A percentile compares a stretch with the other conserved stretches of the same genome.
Evolutionary conservation across 352 stramenopile genomes (phyloP).

Genomic region (Elongisporangium senticosum): DNA sequence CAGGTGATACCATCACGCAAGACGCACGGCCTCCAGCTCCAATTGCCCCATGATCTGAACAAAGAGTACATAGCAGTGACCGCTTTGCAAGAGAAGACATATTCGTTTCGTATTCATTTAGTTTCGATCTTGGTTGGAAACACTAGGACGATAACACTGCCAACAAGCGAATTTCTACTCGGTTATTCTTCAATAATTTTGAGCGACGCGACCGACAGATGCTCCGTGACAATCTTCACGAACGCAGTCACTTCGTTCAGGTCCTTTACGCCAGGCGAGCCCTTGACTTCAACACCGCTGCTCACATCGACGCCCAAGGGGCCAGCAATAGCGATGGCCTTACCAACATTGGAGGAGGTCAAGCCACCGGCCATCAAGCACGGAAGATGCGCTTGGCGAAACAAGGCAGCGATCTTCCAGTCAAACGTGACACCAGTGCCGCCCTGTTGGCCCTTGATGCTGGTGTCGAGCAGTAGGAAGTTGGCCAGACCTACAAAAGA

Average conservation of each 20-base stretch:
- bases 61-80: neutral
- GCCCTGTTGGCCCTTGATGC: slow-evolving; percentile 89
- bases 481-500: slow-evolving; percentile 49
- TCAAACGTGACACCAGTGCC: slow-evolving; percentile 96
- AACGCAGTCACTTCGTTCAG: slow-evolving; percentile 49
- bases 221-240: slow-evolving; percentile 59
- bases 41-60: neutral
- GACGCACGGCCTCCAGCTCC: neutral
- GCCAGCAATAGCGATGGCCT: slow-evolving; percentile 73
- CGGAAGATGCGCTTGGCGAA: slow-evolving; percentile 88
- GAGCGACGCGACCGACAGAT: slow-evolving; percentile 41
- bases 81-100: neutral
- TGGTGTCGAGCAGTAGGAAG: slow-evolving; percentile 95
- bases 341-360: slow-evolving; percentile 90
- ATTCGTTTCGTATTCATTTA: neutral
- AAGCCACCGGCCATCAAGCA: slow-evolving; percentile 97
- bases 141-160: neutral
- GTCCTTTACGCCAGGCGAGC: slow-evolving; percentile 61
- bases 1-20: neutral
- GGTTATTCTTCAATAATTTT: slow-evolving; percentile 64
- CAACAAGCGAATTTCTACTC: slow-evolving; percentile 12
- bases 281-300: slow-evolving; percentile 91
- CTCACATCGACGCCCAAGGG: slow-evolving; percentile 95
- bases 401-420: slow-evolving; percentile 91
- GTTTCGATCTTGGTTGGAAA: too few species aligned